Evolutionary conservation across 2,329 filamentous ascomycete species (phyloP).

Genomic region (Neodidymelliopsis sp.): DNA sequence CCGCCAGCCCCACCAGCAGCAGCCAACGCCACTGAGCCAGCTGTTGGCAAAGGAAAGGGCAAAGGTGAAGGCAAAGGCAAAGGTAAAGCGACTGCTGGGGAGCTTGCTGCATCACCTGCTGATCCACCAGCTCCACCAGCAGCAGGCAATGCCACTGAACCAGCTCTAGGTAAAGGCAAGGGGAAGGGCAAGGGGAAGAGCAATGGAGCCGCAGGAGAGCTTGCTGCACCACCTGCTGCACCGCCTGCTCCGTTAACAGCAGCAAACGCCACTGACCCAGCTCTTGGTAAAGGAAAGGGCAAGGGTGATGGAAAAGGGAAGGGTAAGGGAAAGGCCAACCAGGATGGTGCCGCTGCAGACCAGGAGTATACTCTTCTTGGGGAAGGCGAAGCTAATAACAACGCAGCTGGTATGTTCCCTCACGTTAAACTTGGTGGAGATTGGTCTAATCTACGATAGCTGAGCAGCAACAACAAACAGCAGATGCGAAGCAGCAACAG

Average conservation of each 20-base stretch:
- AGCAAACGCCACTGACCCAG: not conserved
- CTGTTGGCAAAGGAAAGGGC: not conserved
- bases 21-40: constrained; percentile 1
- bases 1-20: not conserved
- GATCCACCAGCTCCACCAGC: not conserved
- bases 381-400: no score
- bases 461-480: no score
- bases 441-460: no score
- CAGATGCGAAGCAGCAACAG: no score
- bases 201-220: not conserved
- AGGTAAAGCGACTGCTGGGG: not conserved
- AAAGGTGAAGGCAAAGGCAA: constrained; percentile 2
- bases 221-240: not conserved
- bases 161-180: constrained; percentile 6
- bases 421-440: no score
- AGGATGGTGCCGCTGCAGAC: no score
- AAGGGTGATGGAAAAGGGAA: no score
- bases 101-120: not conserved
- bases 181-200: constrained; percentile 21
- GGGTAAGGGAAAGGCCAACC: no score
- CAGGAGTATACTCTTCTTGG: no score
- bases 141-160: not conserved
- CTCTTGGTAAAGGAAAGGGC: not conserved
- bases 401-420: no score
- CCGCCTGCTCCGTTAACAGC: not conserved